Base-by-base conservation (phyloP, 371 early-diverging fungal species). In the Batkoa obscura region DNA sequence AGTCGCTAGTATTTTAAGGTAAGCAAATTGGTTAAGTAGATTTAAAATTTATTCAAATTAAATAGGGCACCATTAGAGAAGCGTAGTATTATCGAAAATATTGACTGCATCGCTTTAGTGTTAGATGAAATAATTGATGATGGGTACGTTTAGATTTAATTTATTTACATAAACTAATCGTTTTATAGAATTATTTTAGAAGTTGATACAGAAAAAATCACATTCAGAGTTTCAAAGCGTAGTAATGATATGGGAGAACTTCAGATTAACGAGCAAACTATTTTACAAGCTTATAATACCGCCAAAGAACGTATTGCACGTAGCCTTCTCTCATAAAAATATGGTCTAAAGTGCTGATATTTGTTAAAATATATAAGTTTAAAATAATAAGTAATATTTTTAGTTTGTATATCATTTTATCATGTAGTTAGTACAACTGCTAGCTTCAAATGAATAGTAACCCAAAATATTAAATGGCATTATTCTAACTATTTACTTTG, bases 71-170 rank as follows among this genome's bases (percentile, higher is more conserved):
- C 88, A 68, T 79, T 92, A 43, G 94, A 93, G 66, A 93, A 93
- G 68, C 80, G 92, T 46, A 72, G 81, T 43, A 70, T 94, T 12
- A 69, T 93, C 60, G 94, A 94, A 66, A 83, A 88, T 69, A 71
- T 88, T 55, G 97, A 96, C 69, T 68, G 88, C 46, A 86, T 89
- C 0, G 80, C 87, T 35, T 76, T 96, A 38, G 88, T 88, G 9
- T 66, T 96, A 56, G 97, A 96, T 69, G 97, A 96, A 65, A 83
- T 86, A 36, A 84, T 96, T 31, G 97, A 96, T 67, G 90, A 88
- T 60, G 97, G 97, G 88, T 88, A 72, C 66, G 67, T 41, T 15
- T 56, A 49, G 23, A n/a, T 10, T 41, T n/a, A 17, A 32, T 49
- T 31, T 58, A 13, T 36, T 45, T 23, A 17, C 35, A 41, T 32